Conservation (phyloP, 495 filamentous ascomycete genomes). For the Penicillium roqueforti region DNA sequence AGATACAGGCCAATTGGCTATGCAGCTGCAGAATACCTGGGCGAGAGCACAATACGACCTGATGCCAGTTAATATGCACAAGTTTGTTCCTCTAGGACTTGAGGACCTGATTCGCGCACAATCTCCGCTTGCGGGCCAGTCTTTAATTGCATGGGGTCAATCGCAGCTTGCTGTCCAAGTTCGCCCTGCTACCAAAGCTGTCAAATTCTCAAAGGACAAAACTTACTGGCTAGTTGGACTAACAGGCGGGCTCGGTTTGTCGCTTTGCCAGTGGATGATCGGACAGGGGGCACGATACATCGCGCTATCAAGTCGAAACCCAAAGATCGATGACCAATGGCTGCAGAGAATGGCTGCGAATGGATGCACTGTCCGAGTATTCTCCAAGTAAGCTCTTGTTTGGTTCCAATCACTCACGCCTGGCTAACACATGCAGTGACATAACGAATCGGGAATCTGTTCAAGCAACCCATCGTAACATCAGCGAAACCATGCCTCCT, state of each 20-base stretch:
- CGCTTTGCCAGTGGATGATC: slow-evolving; percentile 55
- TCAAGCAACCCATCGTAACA: slow-evolving; percentile 36
- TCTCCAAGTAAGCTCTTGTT: slow-evolving; percentile 16
- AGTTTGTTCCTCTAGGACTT: slow-evolving; percentile 3
- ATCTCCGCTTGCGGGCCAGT: neutral
- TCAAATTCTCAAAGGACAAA: slow-evolving; percentile 30
- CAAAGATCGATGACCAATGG: slow-evolving; percentile 49
- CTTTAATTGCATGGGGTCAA: slow-evolving; percentile 12
- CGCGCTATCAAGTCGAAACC: slow-evolving; percentile 53
- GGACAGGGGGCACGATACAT: slow-evolving; percentile 51
- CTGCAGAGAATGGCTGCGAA: slow-evolving; percentile 28
- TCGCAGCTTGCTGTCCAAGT: slow-evolving; percentile 11
- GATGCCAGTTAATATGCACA: slow-evolving; percentile 9
- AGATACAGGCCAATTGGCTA: neutral
- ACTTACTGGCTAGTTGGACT: slow-evolving; percentile 58
- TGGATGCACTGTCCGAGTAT: slow-evolving; percentile 19
- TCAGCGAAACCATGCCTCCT: slow-evolving; percentile 36
- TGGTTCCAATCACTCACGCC: neutral
- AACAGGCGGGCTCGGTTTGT: slow-evolving; percentile 55
- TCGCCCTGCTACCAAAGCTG: slow-evolving; percentile 13
- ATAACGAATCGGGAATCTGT: slow-evolving; percentile 22
- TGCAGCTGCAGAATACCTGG: slow-evolving; percentile 13
- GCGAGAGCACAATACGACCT: slow-evolving; percentile 1
- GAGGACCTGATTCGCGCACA: slow-evolving; percentile 9
- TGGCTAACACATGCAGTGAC: slow-evolving; percentile 9